Percentiles rank a stretch among this genome's conserved stretches.
Conservation (phyloP, 345 rosid species). For the thale cress (Arabidopsis thaliana) region TAIR10.1 NC_003076.8:18893001-18893500, state of each 20-base stretch:
- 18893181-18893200: slow-evolving; percentile 26
- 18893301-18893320: slow-evolving; percentile 29
- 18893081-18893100: background rate
- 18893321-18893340: background rate
- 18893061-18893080: background rate
- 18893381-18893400: background rate
- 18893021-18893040: background rate
- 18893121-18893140: background rate
- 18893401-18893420: background rate
- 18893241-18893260: slow-evolving; percentile 20
- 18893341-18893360: background rate
- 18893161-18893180: slow-evolving; percentile 39
- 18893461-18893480: slow-evolving; percentile 35
- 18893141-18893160: slow-evolving; percentile 21
- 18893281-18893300: slow-evolving; percentile 42
- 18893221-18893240: background rate
- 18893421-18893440: slow-evolving; percentile 11
- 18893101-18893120: background rate
- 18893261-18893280: background rate
- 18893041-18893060: background rate
- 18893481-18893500: slow-evolving; percentile 47
- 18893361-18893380: background rate
- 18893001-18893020: background rate
- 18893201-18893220: slow-evolving; percentile 18
- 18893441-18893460: slow-evolving; percentile 34